A percentile compares a stretch with the other conserved stretches of the same genome.
phyloP scores from a whole-genome alignment of 1,284 basidiomycete species.

The Leccinum fallax region DNA sequence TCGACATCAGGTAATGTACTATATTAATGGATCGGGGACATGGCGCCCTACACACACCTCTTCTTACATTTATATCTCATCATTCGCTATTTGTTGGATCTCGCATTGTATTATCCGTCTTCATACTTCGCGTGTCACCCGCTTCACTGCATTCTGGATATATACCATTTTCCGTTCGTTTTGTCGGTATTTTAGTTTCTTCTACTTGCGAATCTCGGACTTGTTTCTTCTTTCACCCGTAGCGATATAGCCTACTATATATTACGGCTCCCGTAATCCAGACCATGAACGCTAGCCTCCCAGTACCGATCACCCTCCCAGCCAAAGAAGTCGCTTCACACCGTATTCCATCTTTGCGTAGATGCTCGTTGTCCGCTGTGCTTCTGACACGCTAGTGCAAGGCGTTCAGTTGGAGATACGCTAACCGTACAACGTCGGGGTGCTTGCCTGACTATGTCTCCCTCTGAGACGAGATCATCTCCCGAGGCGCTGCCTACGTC shows the following conservation, averaged over 20 bases:
- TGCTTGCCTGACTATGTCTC: slow-evolving; percentile 80
- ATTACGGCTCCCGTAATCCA: slow-evolving; percentile 14
- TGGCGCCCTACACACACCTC: neutral
- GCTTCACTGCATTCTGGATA: slow-evolving; percentile 22
- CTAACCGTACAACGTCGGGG: neutral
- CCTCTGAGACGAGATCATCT: slow-evolving; percentile 57
- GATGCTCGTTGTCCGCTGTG: slow-evolving; percentile 78
- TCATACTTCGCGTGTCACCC: slow-evolving; percentile 17
- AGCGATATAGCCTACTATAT: slow-evolving; percentile 21
- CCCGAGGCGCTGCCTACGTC: slow-evolving; percentile 52
- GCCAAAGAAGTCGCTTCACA: slow-evolving; percentile 84
- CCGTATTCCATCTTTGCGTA: slow-evolving; percentile 91
- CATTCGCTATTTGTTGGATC: slow-evolving; percentile 15
- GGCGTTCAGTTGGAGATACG: slow-evolving; percentile 12
- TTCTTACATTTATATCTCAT: slow-evolving; percentile 19
- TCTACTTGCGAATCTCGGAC: slow-evolving; percentile 13
- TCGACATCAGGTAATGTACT: slow-evolving; percentile 37
- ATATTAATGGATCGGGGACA: slow-evolving; percentile 23
- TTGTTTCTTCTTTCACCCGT: slow-evolving; percentile 10
- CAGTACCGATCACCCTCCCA: slow-evolving; percentile 51
- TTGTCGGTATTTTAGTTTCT: slow-evolving; percentile 16
- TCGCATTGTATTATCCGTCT: slow-evolving; percentile 23
- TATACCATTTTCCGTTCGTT: slow-evolving; percentile 27
- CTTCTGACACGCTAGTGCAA: slow-evolving; percentile 67
- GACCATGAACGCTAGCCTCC: slow-evolving; percentile 1